Percentiles rank a stretch among this genome's conserved stretches.
phyloP scores from a whole-genome alignment of 345 rosid genomes.

The Populus alba region DNA sequence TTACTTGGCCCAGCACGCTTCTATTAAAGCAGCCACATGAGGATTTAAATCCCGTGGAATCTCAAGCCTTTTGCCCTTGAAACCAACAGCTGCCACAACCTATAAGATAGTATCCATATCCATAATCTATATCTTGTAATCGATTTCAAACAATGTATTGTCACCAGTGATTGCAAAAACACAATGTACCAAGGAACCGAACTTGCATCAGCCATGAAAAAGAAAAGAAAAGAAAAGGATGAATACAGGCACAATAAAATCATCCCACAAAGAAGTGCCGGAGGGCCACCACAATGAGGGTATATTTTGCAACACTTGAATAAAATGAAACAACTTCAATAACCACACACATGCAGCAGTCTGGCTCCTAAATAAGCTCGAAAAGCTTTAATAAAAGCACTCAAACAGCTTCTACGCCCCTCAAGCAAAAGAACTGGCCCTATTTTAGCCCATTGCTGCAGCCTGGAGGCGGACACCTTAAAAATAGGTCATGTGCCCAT shows the following conservation, averaged over 20 bases:
- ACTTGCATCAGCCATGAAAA: not conserved
- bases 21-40: conserved; percentile 75
- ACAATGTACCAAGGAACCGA: not conserved
- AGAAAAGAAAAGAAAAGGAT: no score
- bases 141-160: not conserved
- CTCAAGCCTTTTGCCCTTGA: conserved; percentile 85
- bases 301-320: not conserved
- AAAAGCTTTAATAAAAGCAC: not conserved
- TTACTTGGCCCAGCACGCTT: conserved; percentile 91
- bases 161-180: not conserved
- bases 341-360: not conserved
- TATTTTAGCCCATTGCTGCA: not conserved
- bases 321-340: not conserved
- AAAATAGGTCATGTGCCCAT: not conserved
- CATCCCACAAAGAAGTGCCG: not conserved
- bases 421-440: not conserved
- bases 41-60: conserved; percentile 82
- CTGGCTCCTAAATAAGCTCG: not conserved
- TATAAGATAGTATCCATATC: conserved; percentile 22
- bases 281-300: not conserved
- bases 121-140: not conserved
- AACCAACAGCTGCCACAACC: conserved; percentile 99
- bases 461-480: not conserved
- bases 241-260: not conserved
- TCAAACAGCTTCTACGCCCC: not conserved